Percentiles rank a stretch among this genome's conserved stretches.
phyloP scores from a whole-genome alignment of 2,329 filamentous ascomycete species.

The Fusarium falciforme region DNA sequence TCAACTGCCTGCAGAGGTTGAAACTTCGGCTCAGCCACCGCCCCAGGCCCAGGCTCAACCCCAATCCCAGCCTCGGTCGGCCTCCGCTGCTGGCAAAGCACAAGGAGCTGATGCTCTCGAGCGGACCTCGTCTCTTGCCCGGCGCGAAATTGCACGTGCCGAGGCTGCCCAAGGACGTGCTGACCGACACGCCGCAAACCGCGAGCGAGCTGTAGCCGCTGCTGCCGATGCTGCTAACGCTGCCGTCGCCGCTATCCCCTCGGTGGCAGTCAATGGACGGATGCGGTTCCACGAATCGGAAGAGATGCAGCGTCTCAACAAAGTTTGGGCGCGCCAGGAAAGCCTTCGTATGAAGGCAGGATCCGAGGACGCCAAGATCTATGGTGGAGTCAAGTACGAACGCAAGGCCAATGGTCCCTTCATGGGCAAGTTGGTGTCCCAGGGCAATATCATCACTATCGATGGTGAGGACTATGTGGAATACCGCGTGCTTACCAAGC shows the following conservation, averaged over 20 bases:
- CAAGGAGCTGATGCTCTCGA: conserved; percentile 53
- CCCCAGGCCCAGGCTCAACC: conserved; percentile 10
- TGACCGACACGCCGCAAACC: conserved; percentile 59
- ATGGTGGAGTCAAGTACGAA: conserved; percentile 71
- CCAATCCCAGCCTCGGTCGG: conserved; percentile 18
- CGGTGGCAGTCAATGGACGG: conserved; percentile 42
- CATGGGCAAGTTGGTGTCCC: conserved; percentile 71
- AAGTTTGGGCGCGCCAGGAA: conserved; percentile 67
- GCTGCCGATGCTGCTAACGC: conserved; percentile 48
- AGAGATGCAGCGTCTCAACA: conserved; percentile 64
- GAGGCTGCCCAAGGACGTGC: conserved; percentile 64
- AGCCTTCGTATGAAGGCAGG: conserved; percentile 56
- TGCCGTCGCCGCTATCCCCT: conserved; percentile 43
- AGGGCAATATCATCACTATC: conserved; percentile 71
- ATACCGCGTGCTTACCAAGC: conserved; percentile 73
- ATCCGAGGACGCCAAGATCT: conserved; percentile 66
- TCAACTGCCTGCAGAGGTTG: conserved; percentile 40
- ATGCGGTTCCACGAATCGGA: conserved; percentile 58
- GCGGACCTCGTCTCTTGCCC: conserved; percentile 61
- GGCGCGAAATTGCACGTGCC: conserved; percentile 63
- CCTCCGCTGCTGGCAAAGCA: conserved; percentile 22
- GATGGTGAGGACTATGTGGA: conserved; percentile 76
- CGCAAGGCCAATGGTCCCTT: conserved; percentile 71
- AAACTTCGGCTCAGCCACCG: conserved; percentile 33
- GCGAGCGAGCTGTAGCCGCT: conserved; percentile 52